Percentiles rank a stretch among this genome's conserved stretches.
phyloP scores from a whole-genome alignment of 805 yeast genomes.

The Myxozyma neotropica region DNA sequence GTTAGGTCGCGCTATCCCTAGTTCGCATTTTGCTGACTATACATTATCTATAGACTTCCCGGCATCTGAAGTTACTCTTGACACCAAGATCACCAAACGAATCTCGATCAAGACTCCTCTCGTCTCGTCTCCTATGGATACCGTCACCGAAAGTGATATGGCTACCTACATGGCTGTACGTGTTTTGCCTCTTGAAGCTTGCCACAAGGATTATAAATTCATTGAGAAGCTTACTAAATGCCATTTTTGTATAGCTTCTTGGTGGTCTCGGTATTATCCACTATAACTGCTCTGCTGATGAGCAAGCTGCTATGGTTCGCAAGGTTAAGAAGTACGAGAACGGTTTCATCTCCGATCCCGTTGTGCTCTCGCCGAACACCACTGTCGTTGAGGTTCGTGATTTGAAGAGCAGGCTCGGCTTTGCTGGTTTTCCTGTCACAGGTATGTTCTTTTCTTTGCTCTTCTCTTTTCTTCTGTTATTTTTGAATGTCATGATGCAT shows the following conservation, averaged over 20 bases:
- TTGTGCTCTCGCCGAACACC: slow-evolving; percentile 72
- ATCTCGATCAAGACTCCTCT: slow-evolving; percentile 92
- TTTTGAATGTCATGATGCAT: neutral
- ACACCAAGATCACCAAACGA: slow-evolving; percentile 85
- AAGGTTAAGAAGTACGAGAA: slow-evolving; percentile 96
- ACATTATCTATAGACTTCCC: slow-evolving; percentile 57
- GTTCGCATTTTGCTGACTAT: neutral
- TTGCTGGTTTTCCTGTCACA: slow-evolving; percentile 98
- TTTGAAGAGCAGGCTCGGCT: slow-evolving; percentile 75
- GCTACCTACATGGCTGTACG: slow-evolving; percentile 90
- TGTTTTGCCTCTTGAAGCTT: neutral
- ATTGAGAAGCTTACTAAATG: neutral
- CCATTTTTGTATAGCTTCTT: slow-evolving; percentile 49
- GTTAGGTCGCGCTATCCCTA: neutral
- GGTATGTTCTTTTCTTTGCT: slow-evolving; percentile 64
- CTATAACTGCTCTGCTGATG: slow-evolving; percentile 95
- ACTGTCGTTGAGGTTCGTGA: slow-evolving; percentile 81
- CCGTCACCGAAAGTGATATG: slow-evolving; percentile 96
- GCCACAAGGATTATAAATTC: neutral
- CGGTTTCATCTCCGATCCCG: slow-evolving; percentile 94
- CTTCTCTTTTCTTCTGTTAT: neutral
- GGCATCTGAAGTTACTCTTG: slow-evolving; percentile 73
- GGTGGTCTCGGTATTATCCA: slow-evolving; percentile 99
- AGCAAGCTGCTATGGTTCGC: slow-evolving; percentile 97
- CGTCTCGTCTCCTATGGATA: slow-evolving; percentile 98